Evolutionary conservation across 495 filamentous ascomycete species (phyloP).

Genomic region (Hyaloscypha bicolor): DNA sequence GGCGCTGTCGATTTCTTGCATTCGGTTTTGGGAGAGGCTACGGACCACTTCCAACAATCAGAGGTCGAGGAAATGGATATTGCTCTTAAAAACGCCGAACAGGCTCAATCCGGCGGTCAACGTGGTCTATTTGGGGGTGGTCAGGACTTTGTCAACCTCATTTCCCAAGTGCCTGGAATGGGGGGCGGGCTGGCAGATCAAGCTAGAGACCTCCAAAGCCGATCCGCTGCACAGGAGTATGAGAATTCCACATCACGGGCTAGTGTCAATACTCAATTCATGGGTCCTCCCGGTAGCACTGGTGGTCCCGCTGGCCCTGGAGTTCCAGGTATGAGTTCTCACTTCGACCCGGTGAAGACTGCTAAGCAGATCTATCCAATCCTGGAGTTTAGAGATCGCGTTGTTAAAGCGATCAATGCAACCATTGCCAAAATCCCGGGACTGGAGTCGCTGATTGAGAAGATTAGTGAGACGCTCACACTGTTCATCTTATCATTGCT

Average conservation of each 20-base stretch:
- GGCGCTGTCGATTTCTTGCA: conserved; percentile 80
- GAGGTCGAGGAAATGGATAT: conserved; percentile 88
- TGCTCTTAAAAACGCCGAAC: conserved; percentile 62
- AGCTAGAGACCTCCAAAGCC: conserved; percentile 72
- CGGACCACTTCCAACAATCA: conserved; percentile 92
- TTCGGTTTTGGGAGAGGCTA: conserved; percentile 94
- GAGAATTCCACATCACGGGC: conserved; percentile 47
- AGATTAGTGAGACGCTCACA: conserved; percentile 87
- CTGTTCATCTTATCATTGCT: conserved; percentile 87
- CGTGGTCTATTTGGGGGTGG: conserved; percentile 41
- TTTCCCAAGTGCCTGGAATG: conserved; percentile 79
- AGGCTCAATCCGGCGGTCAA: conserved; percentile 44
- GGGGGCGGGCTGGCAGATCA: conserved; percentile 71
- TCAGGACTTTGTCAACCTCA: conserved; percentile 66
- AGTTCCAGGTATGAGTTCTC: conserved; percentile 71
- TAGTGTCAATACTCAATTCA: conserved; percentile 44
- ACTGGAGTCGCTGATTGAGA: conserved; percentile 81
- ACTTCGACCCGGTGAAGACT: conserved; percentile 82
- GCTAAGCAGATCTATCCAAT: conserved; percentile 91
- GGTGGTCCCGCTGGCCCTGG: conserved; percentile 51
- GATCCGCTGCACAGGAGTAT: conserved; percentile 73
- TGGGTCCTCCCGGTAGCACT: conserved; percentile 49
- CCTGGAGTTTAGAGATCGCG: conserved; percentile 88
- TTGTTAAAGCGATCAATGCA: conserved; percentile 78
- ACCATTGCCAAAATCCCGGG: conserved; percentile 93